These are phyloP conservation scores for Arthrocladium fulminans DNA, from an alignment of 2,329 filamentous ascomycete species.

Conservation along the genomic window DNA sequence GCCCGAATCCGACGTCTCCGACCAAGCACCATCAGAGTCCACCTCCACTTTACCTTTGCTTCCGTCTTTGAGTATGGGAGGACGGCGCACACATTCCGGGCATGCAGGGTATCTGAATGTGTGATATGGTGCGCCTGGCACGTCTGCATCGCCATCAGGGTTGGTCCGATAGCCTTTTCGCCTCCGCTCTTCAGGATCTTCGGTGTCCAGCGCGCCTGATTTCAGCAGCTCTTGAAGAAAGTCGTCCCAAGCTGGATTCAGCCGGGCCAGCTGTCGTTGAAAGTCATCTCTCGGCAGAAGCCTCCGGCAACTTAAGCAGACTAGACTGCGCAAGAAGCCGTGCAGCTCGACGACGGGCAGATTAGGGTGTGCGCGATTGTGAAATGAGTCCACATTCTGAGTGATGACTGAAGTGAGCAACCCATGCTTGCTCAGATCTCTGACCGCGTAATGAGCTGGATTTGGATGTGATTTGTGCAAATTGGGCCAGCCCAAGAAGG, in stretches of 20 bases:
- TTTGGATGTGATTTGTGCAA: constrained; percentile 74
- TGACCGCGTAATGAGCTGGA: constrained; percentile 65
- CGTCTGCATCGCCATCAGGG: constrained; percentile 87
- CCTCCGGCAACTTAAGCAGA: constrained; percentile 69
- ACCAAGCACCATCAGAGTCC: constrained; percentile 75
- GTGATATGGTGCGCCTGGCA: constrained; percentile 77
- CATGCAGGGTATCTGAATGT: constrained; percentile 89
- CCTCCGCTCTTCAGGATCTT: constrained; percentile 61
- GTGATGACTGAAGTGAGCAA: constrained; percentile 72
- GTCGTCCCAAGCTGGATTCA: constrained; percentile 79
- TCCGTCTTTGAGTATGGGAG: constrained; percentile 50
- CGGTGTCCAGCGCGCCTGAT: constrained; percentile 66
- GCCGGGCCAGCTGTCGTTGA: constrained; percentile 61
- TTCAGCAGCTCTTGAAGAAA: constrained; percentile 65
- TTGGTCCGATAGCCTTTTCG: constrained; percentile 70
- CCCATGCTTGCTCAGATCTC: constrained; percentile 61
- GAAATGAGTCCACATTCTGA: constrained; percentile 96
- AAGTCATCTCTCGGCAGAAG: constrained; percentile 65
- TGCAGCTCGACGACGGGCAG: constrained; percentile 77
- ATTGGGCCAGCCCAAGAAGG: constrained; percentile 85
- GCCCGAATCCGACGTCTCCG: constrained; percentile 55
- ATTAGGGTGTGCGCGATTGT: constrained; percentile 64
- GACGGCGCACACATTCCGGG: constrained; percentile 62
- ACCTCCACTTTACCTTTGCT: constrained; percentile 53
- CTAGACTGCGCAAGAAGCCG: constrained; percentile 72